A percentile compares a stretch with the other conserved stretches of the same genome.
phyloP scores from a whole-genome alignment of 2,329 filamentous ascomycete species.

The Magnaporthiopsis rhizophila region DNA sequence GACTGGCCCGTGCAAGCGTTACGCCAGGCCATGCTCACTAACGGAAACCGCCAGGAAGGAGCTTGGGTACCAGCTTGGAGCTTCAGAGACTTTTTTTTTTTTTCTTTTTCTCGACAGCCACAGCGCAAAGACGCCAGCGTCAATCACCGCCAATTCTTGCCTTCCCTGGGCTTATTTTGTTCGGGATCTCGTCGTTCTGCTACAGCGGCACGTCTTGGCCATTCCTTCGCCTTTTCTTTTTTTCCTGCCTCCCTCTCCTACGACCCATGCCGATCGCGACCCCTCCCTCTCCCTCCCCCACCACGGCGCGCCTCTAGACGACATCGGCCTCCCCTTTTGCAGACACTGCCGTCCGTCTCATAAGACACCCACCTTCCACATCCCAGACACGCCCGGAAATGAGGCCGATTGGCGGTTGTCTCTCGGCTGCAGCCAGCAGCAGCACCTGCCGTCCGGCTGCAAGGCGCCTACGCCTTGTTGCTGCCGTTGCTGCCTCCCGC shows the following conservation, averaged over 20 bases:
- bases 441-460: slow-evolving; percentile 2
- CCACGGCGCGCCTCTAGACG: not conserved
- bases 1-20: not conserved
- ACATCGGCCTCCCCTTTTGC: not conserved
- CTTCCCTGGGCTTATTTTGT: not conserved
- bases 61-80: not conserved
- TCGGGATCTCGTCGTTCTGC: not conserved
- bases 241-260: no score
- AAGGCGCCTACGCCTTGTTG: not conserved
- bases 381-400: slow-evolving; percentile 6
- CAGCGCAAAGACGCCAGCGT: not conserved
- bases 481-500: not conserved
- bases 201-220: not conserved
- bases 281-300: not conserved
- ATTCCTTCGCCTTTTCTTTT: not conserved
- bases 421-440: not conserved
- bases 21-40: not conserved
- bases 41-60: not conserved
- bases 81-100: not conserved
- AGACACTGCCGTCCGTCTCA: not conserved
- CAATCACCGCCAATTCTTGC: not conserved
- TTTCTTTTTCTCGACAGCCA: not conserved
- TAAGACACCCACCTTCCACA: slow-evolving; percentile 1
- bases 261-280: not conserved
- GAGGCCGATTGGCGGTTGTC: slow-evolving; percentile 5